Base-by-base conservation (phyloP, 257 asterid species). In the Primulina tabacum region DNA sequence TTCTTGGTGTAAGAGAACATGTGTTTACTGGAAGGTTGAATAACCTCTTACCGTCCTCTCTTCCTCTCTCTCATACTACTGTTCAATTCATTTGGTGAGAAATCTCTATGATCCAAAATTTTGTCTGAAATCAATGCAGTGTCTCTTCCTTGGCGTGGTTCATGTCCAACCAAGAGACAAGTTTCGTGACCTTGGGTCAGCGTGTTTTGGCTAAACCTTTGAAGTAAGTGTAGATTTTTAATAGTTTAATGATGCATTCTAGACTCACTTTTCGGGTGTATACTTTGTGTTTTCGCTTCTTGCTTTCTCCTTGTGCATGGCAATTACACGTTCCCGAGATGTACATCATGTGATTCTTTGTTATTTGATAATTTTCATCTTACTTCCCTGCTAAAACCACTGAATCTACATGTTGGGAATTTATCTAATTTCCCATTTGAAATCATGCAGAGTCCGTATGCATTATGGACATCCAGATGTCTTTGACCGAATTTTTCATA, bases 381-480 rank as follows among this genome's bases (percentile, higher is more conserved):
- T 21, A 52, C 7, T 65, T 29, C 43, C 60, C 68, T 26, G 32
- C 53, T 43, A 34, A 50, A 72, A 65, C 50, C 58, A 28, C 55
- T 56, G 5, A 29, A 73, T 29, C 53, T 26, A 60, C n/a, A 11
- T 69, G 4, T 61, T n/a, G 24, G 29, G 57, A 29, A 37, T 50
- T 6, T 73, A 64, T 72, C 71, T 76, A 29, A 32, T 56, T 60
- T 16, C 29, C 28, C 59, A 63, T 53, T 34, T 65, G 20, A 53
- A 65, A 72, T 66, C 67, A 60, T 86, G 83, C 94, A 93, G 97
- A 78, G 97, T 93, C 33, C 96, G 99, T 60, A 93, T 93, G 99
- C 99, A 94, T 78, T 94, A 94, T 82, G 99, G 99, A 18, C 99
- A 94, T 83, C 99, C 99, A 62, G 99, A 94, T 80, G 92, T 90